phyloP scores from a whole-genome alignment of 2,329 filamentous ascomycete species.

The Clonostachys rhizophaga region DNA sequence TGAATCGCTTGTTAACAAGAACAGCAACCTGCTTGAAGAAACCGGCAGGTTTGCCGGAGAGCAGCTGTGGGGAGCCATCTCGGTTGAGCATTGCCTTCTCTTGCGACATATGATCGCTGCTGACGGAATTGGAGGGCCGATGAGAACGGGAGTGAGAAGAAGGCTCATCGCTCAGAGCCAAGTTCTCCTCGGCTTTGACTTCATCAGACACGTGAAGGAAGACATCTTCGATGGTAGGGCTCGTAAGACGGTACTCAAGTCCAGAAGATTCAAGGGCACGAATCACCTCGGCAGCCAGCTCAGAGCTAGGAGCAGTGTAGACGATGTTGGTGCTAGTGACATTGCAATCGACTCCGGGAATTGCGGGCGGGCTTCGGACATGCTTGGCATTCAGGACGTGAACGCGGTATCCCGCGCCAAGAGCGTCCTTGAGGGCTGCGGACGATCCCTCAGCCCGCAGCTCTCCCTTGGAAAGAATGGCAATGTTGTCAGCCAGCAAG shows the following conservation, averaged over 20 bases:
- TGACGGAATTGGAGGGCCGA: no score
- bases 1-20: constrained; percentile 59
- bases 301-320: constrained; percentile 64
- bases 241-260: constrained; percentile 62
- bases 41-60: constrained; percentile 52
- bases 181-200: constrained; percentile 16
- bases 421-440: constrained; percentile 61
- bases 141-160: no score
- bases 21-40: constrained; percentile 57
- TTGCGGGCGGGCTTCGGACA: constrained; percentile 36
- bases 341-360: constrained; percentile 49
- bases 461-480: constrained; percentile 62
- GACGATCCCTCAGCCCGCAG: constrained; percentile 64
- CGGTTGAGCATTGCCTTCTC: background rate
- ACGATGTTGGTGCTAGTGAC: constrained; percentile 61
- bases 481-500: constrained; percentile 65
- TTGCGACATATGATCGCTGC: background rate
- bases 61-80: constrained; percentile 15
- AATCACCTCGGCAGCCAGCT: constrained; percentile 65
- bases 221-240: constrained; percentile 69
- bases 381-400: constrained; percentile 14
- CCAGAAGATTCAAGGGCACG: constrained; percentile 57
- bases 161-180: constrained; percentile 2
- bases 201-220: constrained; percentile 61
- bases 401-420: constrained; percentile 41